Conservation (phyloP, 768 basidiomycete genomes). For the Pleurotus salmoneostramineus region DNA sequence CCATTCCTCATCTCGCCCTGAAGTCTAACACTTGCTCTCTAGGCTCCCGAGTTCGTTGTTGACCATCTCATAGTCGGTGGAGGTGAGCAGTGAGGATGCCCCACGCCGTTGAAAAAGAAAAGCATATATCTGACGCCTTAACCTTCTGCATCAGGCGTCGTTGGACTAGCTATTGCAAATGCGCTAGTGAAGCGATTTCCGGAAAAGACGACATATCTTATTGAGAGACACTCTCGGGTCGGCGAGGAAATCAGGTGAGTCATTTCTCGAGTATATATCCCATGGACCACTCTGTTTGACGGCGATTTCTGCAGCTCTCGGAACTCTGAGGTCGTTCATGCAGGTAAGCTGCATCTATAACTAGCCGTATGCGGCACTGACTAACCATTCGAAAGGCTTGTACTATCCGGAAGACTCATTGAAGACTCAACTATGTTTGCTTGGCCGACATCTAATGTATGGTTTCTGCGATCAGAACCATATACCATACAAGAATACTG, state of each 20-base stretch:
- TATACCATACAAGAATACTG: constrained; percentile 69
- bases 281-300: neutral
- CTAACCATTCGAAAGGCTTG: constrained; percentile 45
- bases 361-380: neutral
- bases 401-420: constrained; percentile 83
- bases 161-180: constrained; percentile 85
- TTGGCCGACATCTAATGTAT: constrained; percentile 84
- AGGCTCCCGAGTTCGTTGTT: constrained; percentile 67
- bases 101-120: too few species aligned
- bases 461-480: constrained; percentile 58
- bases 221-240: constrained; percentile 70
- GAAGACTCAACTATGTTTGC: constrained; percentile 83
- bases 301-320: constrained; percentile 54
- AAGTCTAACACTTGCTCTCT: neutral
- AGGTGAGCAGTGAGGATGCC: constrained; percentile 37
- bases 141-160: constrained; percentile 46
- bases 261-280: neutral
- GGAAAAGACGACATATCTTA: constrained; percentile 67
- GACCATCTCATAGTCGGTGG: constrained; percentile 90
- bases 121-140: neutral
- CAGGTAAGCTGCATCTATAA: constrained; percentile 40
- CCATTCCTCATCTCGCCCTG: neutral
- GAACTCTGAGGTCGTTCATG: constrained; percentile 94
- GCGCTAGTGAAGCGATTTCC: constrained; percentile 62
- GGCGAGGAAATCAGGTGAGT: constrained; percentile 85